Conservation (phyloP, 1,284 basidiomycete species). For the Ganoderma boninense region DNA sequence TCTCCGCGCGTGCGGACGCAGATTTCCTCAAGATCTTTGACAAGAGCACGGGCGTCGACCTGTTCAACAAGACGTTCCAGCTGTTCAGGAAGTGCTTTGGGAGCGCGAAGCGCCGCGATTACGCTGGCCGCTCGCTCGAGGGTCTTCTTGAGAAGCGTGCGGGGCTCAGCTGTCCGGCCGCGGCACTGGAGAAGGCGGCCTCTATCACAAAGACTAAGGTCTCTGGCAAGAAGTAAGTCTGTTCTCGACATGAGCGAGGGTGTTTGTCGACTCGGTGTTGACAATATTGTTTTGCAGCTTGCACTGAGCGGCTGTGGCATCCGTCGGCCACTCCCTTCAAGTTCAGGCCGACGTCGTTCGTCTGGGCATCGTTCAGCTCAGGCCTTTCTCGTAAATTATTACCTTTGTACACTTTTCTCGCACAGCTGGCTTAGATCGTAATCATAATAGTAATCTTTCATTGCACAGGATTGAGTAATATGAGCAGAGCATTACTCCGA, state of each 20-base stretch:
- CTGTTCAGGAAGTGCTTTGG: constrained; percentile 42
- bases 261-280: not conserved
- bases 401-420: too few species aligned
- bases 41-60: constrained; percentile 32
- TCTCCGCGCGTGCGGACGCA: constrained; percentile 39
- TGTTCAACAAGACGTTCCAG: constrained; percentile 41
- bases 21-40: constrained; percentile 41
- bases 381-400: too few species aligned
- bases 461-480: too few species aligned
- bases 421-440: too few species aligned
- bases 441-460: too few species aligned
- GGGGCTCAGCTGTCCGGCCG: constrained; percentile 19
- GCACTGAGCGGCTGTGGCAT: constrained; percentile 16
- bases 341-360: too few species aligned
- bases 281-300: constrained; percentile 7
- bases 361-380: too few species aligned
- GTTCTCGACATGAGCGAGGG: not conserved
- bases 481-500: too few species aligned
- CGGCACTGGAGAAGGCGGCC: constrained; percentile 13
- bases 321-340: too few species aligned
- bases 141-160: constrained; percentile 19
- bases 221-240: constrained; percentile 19
- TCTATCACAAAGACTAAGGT: constrained; percentile 24
- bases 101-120: constrained; percentile 22
- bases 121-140: constrained; percentile 24